Evolutionary conservation across 768 basidiomycete genomes (phyloP).

Genomic region (Boletellus sp.): DNA sequence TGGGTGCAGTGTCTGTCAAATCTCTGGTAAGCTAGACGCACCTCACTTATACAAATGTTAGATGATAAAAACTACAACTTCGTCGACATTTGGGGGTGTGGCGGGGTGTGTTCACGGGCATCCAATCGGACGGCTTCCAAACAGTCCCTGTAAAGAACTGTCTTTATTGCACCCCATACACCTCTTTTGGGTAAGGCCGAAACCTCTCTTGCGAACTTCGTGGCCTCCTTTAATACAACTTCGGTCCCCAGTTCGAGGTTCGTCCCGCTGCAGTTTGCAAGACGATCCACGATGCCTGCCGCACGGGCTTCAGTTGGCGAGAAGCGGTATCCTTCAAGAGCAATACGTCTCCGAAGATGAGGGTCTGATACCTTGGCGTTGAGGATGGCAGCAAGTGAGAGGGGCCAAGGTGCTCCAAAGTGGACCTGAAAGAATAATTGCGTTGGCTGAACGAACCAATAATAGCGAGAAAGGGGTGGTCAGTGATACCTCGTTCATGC

Average conservation of each 20-base stretch:
- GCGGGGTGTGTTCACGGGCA: slow-evolving; percentile 9
- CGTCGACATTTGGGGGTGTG: slow-evolving; percentile 2
- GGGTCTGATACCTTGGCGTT: slow-evolving; percentile 62
- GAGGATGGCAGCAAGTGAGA: slow-evolving; percentile 62
- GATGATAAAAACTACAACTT: slow-evolving; percentile 16
- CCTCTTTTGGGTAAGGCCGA: slow-evolving; percentile 51
- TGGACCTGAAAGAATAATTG: slow-evolving; percentile 46
- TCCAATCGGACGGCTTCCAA: slow-evolving; percentile 38
- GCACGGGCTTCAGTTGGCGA: slow-evolving; percentile 66
- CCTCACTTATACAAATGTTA: slow-evolving; percentile 2
- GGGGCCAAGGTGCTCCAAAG: slow-evolving; percentile 80
- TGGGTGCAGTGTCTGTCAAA: slow-evolving; percentile 5
- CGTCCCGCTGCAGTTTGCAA: slow-evolving; percentile 34
- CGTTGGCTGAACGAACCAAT: not conserved
- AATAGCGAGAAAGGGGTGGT: not conserved
- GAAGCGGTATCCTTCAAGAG: slow-evolving; percentile 78
- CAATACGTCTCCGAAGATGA: slow-evolving; percentile 61
- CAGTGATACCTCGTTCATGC: slow-evolving; percentile 80
- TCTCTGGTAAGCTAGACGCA: slow-evolving; percentile 1
- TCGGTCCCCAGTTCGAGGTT: slow-evolving; percentile 54
- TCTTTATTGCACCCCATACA: slow-evolving; percentile 74
- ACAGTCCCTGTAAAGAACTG: slow-evolving; percentile 53
- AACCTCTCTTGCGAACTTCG: slow-evolving; percentile 54
- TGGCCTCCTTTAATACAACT: slow-evolving; percentile 58
- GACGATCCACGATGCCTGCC: slow-evolving; percentile 65